Base-by-base conservation (phyloP, 306 rosid species). In the Leucaena leucocephala region DNA sequence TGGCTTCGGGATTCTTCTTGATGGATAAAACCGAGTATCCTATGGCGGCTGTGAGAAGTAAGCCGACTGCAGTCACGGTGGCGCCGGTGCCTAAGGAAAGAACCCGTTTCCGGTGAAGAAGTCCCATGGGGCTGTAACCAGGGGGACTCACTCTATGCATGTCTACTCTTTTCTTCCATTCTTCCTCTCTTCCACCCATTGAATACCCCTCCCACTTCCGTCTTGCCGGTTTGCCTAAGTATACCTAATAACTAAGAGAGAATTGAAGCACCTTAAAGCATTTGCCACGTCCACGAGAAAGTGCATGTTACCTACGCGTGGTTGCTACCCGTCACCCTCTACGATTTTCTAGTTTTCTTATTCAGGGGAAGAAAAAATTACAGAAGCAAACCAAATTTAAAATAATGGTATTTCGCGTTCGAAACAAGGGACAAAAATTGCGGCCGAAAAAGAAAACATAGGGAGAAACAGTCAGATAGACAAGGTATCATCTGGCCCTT, bases 11-110 rank as follows among this genome's bases (percentile, higher is more conserved):
- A 16, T n/a, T n/a, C 59, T 54, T 54, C 10, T n/a, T n/a, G 11
- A 17, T 54, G 59, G 59, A 5, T 54, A n/a, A 84, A 22, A 88
- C 76, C 3, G 66, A 59, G 38, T 27, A 27, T 27, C 66, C 66
- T 27, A 22, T 4, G 38, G 66, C 39, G 66, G 74, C 92, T 0
- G 82, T 34, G 27, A 92, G 33, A 67, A 80, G 34, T 74, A 90
- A 80, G 76, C 95, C 91, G 7, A 78, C 87, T 0, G 88, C 0
- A 3, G 87, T 15, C 84, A 90, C 76, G 36, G 86, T 76, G 4
- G 89, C 6, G 42, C 46, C 27, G 27, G 45, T 4, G 75, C 75
- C 85, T 77, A 68, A 52, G 3, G 97, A 93, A 68, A 94, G 90
- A 17, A 75, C 77, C 21, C 27, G 27, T n/a, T 11, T n/a, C 27